Evolutionary conservation across 2,329 filamentous ascomycete species (phyloP).

Genomic region (Monilinia polystroma): DNA sequence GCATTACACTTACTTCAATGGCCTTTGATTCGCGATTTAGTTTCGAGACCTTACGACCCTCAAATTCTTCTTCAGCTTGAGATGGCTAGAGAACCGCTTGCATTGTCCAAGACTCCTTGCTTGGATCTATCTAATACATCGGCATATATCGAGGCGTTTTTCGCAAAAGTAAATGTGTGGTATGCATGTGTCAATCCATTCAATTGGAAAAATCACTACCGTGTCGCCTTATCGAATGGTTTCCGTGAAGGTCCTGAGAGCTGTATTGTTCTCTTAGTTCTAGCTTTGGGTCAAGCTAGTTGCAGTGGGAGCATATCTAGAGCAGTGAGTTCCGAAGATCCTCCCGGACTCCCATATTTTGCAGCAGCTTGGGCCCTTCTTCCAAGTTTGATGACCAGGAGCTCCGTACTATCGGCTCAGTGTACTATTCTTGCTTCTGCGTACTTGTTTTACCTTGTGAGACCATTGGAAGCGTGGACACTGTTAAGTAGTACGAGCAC

Average conservation of each 20-base stretch:
- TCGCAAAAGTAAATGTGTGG: constrained; percentile 79
- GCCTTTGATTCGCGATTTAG: constrained; percentile 75
- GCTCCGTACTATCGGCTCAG: constrained; percentile 74
- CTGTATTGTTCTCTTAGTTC: constrained; percentile 75
- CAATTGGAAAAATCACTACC: constrained; percentile 74
- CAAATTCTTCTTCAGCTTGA: constrained; percentile 80
- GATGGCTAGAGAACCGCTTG: constrained; percentile 74
- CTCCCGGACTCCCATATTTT: constrained; percentile 76
- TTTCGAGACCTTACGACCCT: constrained; percentile 74
- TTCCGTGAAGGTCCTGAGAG: constrained; percentile 79
- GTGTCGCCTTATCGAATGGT: constrained; percentile 69
- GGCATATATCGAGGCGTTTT: constrained; percentile 76
- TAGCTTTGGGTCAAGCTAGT: constrained; percentile 75
- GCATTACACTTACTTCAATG: constrained; percentile 76
- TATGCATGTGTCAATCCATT: constrained; percentile 84
- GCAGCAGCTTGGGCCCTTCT: constrained; percentile 76
- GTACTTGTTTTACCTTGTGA: constrained; percentile 79
- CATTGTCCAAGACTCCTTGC: constrained; percentile 61
- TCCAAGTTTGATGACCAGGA: constrained; percentile 75
- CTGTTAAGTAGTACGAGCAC: constrained; percentile 76
- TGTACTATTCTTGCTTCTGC: constrained; percentile 79
- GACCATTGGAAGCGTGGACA: constrained; percentile 81
- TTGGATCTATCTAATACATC: constrained; percentile 73
- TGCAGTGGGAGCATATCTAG: constrained; percentile 73
- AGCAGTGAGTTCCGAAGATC: constrained; percentile 65